Base-by-base conservation (phyloP, 148 eudicot species). In the Tetragonia tetragonoides region DNA sequence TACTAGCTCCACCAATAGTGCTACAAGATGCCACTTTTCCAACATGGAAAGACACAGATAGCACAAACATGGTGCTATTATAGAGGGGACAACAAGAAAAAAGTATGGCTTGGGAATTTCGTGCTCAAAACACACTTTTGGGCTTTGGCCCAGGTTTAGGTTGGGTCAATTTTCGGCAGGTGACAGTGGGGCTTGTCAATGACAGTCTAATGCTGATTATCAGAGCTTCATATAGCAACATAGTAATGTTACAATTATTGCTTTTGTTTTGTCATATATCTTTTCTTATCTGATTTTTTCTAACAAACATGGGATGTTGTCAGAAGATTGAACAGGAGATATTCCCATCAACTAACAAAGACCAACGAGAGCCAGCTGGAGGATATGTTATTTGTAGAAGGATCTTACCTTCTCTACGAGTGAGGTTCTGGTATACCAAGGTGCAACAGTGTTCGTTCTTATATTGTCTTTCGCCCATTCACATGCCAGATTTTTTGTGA, bases 391-490 rank as follows among this genome's bases (percentile, higher is more conserved):
- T 64, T 9, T 0, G 12, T 6, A 68, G 34, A 72, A 76, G 75
- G 72, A 76, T 69, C 83, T 82, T 91, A 93, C 97, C 70, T 77
- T 80, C 70, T 89, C 87, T 66, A 89, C 90, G 46, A 91, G 90
- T 53, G 97, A 85, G 53, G 97, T 93, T 82, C 56, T 87, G 82
- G 76, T 93, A 73, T 84, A 88, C 93, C 95, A 88, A 8, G 97
- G 97, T 10, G 93, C 87, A 81, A 93, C 92, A 67, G 83, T 62
- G 66, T 93, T 93, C 65, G 86, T 82, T 49, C 93, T 86, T 51
- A 89, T 93, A 71, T 86, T 88, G 81, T 93, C 95, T 78, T 89
- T 89, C 34, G 98, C 95, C 97, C 97, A 93, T 80, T 93, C 97
- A 81, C 97, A 93, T 3, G 97, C 93, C 74, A 93, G 86, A 70